phyloP scores from a whole-genome alignment of 2,329 filamentous ascomycete genomes.

The Pseudocercospora musae region DNA sequence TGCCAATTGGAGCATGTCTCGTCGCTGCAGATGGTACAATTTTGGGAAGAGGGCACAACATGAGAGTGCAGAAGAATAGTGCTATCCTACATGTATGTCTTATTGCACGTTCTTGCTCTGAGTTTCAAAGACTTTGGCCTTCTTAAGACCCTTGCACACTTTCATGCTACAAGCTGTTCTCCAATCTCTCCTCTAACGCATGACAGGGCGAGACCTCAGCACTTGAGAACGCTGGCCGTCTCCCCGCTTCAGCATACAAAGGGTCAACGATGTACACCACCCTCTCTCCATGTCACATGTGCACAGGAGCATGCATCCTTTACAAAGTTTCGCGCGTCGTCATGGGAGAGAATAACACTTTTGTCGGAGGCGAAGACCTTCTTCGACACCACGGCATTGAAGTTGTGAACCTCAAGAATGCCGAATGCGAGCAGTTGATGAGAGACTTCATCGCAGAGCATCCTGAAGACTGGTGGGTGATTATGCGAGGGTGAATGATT shows the following conservation, averaged over 20 bases:
- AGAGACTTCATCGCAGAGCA: conserved; percentile 68
- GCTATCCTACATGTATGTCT: conserved; percentile 64
- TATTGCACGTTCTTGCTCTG: neutral
- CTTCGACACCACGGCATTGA: conserved; percentile 66
- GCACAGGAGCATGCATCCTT: conserved; percentile 71
- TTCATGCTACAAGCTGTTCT: neutral
- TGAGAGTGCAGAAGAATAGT: conserved; percentile 68
- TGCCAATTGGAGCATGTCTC: conserved; percentile 58
- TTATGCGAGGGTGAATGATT: conserved; percentile 18
- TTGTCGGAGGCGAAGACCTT: conserved; percentile 69
- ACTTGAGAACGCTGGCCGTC: conserved; percentile 69
- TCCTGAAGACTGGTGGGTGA: conserved; percentile 59
- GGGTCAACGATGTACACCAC: conserved; percentile 82
- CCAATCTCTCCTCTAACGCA: neutral
- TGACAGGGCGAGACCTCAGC: conserved; percentile 69
- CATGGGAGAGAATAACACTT: conserved; percentile 74
- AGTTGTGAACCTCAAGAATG: conserved; percentile 66
- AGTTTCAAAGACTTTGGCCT: neutral
- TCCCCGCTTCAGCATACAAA: conserved; percentile 65
- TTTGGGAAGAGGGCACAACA: conserved; percentile 70
- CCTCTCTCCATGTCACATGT: conserved; percentile 77
- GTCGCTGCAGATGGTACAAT: conserved; percentile 68
- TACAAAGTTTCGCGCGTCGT: conserved; percentile 73
- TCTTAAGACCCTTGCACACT: neutral
- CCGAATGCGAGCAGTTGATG: conserved; percentile 67